Evolutionary conservation across 1,284 basidiomycete genomes (phyloP), one percentile per base, ranked within the genome.

Genomic region (Rhodofomes roseus): DNA sequence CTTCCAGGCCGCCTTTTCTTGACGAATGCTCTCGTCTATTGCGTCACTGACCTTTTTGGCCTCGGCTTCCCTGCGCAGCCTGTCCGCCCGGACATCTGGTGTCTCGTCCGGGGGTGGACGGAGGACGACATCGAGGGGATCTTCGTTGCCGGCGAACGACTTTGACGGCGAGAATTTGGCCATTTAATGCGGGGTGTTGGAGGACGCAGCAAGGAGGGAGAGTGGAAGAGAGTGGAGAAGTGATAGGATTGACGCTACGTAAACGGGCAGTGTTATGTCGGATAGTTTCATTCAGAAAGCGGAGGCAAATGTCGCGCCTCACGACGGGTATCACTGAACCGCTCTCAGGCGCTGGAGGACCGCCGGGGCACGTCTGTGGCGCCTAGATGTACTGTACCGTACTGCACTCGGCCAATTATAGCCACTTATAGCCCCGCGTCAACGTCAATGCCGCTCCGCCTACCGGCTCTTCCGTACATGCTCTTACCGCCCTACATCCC

Each of bases 1-100:
- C 71, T 79, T 81, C 61, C 64, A 65, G 1, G 70, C 72, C 3
- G 73, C 75, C 9, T 77, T 73, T 61, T 84, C 82, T 59, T 71
- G 71, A 64, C 77, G 81, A 62, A 86, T 75, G 57, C 76, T 73
- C 63, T 84, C 82, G 68, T 86, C 84, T 60, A 86, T 86, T 52
- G 71, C 76, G 64, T 85, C 83, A 68, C 79, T 86, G 43, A 79
- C 71, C 29, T 74, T 72, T 69, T 80, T 78, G 2, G 82, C 83
- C 59, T 83, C 80, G 4, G 73, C 74, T 68, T 86, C 84, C 40
- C 72, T 72, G 57, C 76, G 73, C 55, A 79, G 71, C 12, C 84
- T 74, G 11, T 58, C 58, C 3, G 63, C 66, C 29, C 70, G 69
- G 48, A 69, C 64, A 16, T 68, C 68, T 4, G 65, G 40, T 1